Conservation (phyloP, 2,329 filamentous ascomycete species). For the Colletotrichum zoysiae region DNA sequence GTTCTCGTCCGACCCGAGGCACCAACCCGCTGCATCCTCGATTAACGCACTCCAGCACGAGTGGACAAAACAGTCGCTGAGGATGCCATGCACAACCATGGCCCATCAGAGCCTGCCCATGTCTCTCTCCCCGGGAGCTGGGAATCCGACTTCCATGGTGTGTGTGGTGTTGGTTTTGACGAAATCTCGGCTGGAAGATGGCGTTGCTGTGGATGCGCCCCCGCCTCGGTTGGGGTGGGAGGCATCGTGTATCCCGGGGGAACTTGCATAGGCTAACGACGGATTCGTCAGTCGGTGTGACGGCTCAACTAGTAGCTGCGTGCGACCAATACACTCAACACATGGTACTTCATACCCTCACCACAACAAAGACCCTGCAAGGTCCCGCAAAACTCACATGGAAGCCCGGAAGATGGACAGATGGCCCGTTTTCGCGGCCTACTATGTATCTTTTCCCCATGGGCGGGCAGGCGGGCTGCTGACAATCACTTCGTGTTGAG, state of each 20-base stretch:
- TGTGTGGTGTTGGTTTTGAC: slow-evolving; percentile 18
- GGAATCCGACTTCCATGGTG: slow-evolving; percentile 21
- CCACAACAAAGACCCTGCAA: slow-evolving; percentile 30
- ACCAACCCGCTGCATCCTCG: not conserved
- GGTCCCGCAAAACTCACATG: slow-evolving; percentile 36
- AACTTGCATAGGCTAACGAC: slow-evolving; percentile 36
- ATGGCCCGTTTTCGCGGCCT: slow-evolving; percentile 34
- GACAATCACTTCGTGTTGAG: slow-evolving; percentile 1
- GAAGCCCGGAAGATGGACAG: slow-evolving; percentile 30
- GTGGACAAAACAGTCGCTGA: not conserved
- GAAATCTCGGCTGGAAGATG: slow-evolving; percentile 21
- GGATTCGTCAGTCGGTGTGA: slow-evolving; percentile 40
- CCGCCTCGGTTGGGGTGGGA: slow-evolving; percentile 16
- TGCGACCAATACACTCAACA: slow-evolving; percentile 2
- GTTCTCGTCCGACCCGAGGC: not conserved
- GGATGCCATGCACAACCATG: not conserved
- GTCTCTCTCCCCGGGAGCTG: slow-evolving; percentile 6
- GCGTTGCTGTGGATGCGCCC: not conserved
- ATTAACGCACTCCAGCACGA: not conserved
- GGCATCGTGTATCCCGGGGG: slow-evolving; percentile 22
- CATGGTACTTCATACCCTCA: not conserved
- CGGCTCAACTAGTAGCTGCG: slow-evolving; percentile 35
- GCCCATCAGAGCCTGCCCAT: slow-evolving; percentile 5
- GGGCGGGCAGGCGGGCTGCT: not conserved
- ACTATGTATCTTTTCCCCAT: not conserved